Percentiles rank a stretch among this genome's conserved stretches.
phyloP scores from a whole-genome alignment of 2,329 filamentous ascomycete genomes.

The Knoxdaviesia capensis region DNA sequence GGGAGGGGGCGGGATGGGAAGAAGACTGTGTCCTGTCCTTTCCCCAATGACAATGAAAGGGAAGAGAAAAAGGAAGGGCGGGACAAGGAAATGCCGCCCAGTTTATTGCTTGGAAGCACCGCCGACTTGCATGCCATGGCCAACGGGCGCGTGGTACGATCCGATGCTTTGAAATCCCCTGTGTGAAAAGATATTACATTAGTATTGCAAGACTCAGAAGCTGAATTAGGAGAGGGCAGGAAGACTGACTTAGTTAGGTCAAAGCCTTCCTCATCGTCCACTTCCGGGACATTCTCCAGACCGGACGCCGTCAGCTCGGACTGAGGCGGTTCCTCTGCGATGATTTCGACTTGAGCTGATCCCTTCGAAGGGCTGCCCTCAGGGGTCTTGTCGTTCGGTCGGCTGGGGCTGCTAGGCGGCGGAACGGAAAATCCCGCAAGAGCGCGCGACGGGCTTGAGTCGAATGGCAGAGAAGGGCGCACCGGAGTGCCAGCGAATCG shows the following conservation, averaged over 20 bases:
- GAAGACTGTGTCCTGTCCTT: no score
- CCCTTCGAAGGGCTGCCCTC: constrained; percentile 25
- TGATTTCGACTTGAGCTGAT: neutral
- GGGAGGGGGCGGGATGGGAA: no score
- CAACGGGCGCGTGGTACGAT: constrained; percentile 36
- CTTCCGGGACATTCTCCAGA: constrained; percentile 7
- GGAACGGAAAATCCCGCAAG: constrained; percentile 14
- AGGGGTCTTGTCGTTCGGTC: constrained; percentile 26
- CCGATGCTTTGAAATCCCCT: constrained; percentile 48
- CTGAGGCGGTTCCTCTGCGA: constrained; percentile 1
- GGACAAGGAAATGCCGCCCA: neutral
- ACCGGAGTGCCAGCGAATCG: constrained; percentile 62
- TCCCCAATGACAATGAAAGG: neutral
- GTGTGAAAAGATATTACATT: constrained; percentile 6
- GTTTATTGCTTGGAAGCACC: neutral
- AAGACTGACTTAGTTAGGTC: constrained; percentile 34
- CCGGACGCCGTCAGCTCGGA: constrained; percentile 10
- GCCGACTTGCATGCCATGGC: constrained; percentile 15
- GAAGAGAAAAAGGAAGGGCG: neutral
- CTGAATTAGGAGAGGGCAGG: neutral
- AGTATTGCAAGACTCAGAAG: neutral
- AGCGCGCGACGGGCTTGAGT: constrained; percentile 37
- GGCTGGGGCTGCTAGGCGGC: constrained; percentile 36
- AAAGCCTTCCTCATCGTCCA: constrained; percentile 32
- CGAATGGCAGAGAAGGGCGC: constrained; percentile 25